These are phyloP conservation scores for Suhomyces guaymorum DNA, from an alignment of 1,139 yeast genomes.

Conservation along the genomic window DNA sequence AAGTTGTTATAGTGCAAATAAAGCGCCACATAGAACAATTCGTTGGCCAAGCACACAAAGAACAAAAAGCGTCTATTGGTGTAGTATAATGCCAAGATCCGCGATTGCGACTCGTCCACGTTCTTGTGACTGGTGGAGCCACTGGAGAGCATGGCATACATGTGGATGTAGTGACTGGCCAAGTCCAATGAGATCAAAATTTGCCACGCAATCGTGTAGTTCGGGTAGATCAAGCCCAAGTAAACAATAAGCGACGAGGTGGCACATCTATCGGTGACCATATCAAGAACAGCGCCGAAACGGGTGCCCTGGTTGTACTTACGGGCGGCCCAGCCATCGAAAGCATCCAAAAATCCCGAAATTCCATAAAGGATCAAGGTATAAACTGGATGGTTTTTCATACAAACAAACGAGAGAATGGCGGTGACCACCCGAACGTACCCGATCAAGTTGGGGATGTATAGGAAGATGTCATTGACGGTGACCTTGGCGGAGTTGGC, in stretches of 20 bases:
- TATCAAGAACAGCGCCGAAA: constrained; percentile 95
- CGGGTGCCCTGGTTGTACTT: constrained; percentile 83
- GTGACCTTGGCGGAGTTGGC: constrained; percentile 22
- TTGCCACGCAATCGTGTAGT: constrained; percentile 71
- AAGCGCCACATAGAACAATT: constrained; percentile 85
- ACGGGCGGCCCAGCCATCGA: constrained; percentile 96
- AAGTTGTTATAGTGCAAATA: constrained; percentile 72
- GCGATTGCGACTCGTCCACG: constrained; percentile 69
- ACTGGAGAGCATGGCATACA: constrained; percentile 86
- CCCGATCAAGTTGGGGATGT: constrained; percentile 90
- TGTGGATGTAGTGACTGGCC: constrained; percentile 97
- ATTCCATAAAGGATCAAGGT: constrained; percentile 79
- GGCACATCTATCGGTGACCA: constrained; percentile 98
- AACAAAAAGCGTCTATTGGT: constrained; percentile 82
- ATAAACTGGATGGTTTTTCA: constrained; percentile 79
- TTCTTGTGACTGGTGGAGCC: constrained; percentile 86
- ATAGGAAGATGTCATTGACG: constrained; percentile 61
- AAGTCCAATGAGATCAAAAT: constrained; percentile 81
- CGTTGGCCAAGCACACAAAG: constrained; percentile 88
- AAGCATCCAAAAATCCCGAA: constrained; percentile 91
- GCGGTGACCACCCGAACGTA: constrained; percentile 82
- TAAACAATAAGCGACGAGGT: constrained; percentile 88
- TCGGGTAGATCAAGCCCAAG: constrained; percentile 78
- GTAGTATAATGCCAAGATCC: constrained; percentile 80
- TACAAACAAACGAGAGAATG: constrained; percentile 70